These are phyloP conservation scores for Apostasia ramifera DNA, from an alignment of 106 monocot species.

Conservation along the genomic window DNA sequence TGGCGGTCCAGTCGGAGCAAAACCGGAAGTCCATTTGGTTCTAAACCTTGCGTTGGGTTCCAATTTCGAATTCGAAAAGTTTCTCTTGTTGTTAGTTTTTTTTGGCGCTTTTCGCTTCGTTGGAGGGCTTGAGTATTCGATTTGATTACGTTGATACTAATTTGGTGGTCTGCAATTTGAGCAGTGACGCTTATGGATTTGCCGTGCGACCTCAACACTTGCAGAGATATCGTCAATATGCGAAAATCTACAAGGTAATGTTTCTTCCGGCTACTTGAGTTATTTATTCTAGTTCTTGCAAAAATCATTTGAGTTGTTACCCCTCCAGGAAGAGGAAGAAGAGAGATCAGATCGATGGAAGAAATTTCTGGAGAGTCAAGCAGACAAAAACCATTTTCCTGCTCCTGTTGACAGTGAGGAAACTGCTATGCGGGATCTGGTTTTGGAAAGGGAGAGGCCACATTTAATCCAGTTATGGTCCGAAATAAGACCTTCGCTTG, in stretches of 20 bases:
- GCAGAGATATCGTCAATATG: slow-evolving; percentile 78
- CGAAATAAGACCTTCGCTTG: slow-evolving; percentile 76
- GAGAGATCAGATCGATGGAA: slow-evolving; percentile 97
- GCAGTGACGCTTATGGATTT: slow-evolving; percentile 98
- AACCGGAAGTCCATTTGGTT: too few species aligned
- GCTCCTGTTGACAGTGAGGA: slow-evolving; percentile 11
- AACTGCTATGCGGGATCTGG: slow-evolving; percentile 7
- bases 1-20: too few species aligned
- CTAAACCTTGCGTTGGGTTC: too few species aligned
- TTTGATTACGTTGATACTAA: too few species aligned
- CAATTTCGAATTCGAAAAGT: too few species aligned
- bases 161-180: not conserved
- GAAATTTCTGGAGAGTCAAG: slow-evolving; percentile 71
- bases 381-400: slow-evolving; percentile 10
- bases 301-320: too few species aligned
- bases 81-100: too few species aligned
- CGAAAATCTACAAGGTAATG: slow-evolving; percentile 87
- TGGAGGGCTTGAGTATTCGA: too few species aligned
- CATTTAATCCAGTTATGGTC: slow-evolving; percentile 70
- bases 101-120: too few species aligned
- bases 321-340: slow-evolving; percentile 85
- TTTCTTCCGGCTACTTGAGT: not conserved
- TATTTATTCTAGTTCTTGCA: too few species aligned
- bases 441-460: slow-evolving; percentile 30
- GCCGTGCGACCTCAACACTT: slow-evolving; percentile 90